Base-by-base conservation (phyloP, 352 stramenopile species). In the Pelagophyceae sp. region DNA sequence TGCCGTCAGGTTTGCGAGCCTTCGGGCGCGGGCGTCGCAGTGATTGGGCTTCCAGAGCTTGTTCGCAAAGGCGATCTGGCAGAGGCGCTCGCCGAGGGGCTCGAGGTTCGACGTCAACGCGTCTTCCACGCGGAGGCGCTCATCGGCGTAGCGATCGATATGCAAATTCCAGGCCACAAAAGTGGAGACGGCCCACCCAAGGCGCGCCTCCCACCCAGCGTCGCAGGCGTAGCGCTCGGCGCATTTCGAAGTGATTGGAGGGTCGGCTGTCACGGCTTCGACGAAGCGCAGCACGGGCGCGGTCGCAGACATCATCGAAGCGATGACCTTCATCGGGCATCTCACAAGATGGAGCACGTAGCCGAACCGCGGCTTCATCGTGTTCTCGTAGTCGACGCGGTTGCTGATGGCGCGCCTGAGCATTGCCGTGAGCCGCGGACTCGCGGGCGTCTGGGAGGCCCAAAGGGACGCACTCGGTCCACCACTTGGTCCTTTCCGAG, bases 161-260 rank as follows among this genome's bases (percentile, higher is more conserved):
- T 54, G 33, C 1, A 29, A 33, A 37, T 58, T 58, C 67, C 67
- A 74, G 33, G 67, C 67, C 2, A 74, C 67, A 37, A 60, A 74
- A 6, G 67, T 37, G 2, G 67, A 31, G 15, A 58, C 27, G 15
- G 67, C 67, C 67, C 67, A 74, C 2, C 67, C 67, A 5, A 74
- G 20, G 23, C 67, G 33, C 2, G 25, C 33, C 11, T 31, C 35
- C 2, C 3, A 58, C 25, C 2, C 6, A 2, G 33, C 23, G 27
- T 74, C 67, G 38, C 67, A 74, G 67, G 11, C 67, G 67, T 74
- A 58, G 20, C 35, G 19, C 3, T 6, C 61, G 2, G 38, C 33
- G 38, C 67, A 74, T 1, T 1, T 11, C 17, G 3, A 5, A 0
- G 1, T 2, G 33, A 74, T 11, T 1, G 2, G 33, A 1, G 67